Conservation (phyloP, 2,329 filamentous ascomycete species). For the Elsinoe australis region DNA sequence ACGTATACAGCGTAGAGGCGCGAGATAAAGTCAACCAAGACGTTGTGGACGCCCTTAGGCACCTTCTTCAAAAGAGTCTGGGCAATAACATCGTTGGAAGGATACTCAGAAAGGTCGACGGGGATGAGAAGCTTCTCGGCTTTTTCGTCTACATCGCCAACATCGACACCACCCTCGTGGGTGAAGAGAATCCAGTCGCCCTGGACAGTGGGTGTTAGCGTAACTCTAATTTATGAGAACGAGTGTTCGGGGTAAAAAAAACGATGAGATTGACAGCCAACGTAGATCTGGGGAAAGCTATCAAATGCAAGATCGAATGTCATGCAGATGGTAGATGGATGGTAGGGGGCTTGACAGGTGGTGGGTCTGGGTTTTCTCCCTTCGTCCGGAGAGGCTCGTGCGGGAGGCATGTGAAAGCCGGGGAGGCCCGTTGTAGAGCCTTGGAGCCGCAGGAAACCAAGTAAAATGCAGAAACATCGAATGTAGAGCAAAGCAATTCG, state of each 20-base stretch:
- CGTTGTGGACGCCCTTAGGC: constrained; percentile 90
- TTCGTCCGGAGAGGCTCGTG: constrained; percentile 18
- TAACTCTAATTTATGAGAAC: constrained; percentile 5
- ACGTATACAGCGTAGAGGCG: constrained; percentile 98
- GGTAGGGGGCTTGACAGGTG: constrained; percentile 17
- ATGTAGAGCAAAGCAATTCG: constrained; percentile 14
- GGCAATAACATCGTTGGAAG: constrained; percentile 92
- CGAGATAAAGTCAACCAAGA: constrained; percentile 98
- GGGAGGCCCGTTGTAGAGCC: constrained; percentile 8
- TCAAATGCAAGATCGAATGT: constrained; percentile 15
- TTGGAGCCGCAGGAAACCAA: neutral
- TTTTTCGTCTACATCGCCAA: constrained; percentile 97
- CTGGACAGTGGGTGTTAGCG: constrained; percentile 42
- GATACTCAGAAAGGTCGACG: constrained; percentile 88
- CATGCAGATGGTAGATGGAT: constrained; percentile 16
- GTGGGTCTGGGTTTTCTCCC: constrained; percentile 20
- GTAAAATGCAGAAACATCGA: neutral
- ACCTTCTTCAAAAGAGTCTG: constrained; percentile 81
- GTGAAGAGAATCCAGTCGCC: constrained; percentile 99
- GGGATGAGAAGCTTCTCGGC: constrained; percentile 97
- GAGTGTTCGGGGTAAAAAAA: constrained; percentile 11
- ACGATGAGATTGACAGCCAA: constrained; percentile 13
- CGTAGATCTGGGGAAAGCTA: constrained; percentile 4
- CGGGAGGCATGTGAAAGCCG: constrained; percentile 19
- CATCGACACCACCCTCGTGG: constrained; percentile 98